These are phyloP conservation scores for Trypanosoma avium DNA, from an alignment of 208 protist species.

Conservation along the genomic window DNA sequence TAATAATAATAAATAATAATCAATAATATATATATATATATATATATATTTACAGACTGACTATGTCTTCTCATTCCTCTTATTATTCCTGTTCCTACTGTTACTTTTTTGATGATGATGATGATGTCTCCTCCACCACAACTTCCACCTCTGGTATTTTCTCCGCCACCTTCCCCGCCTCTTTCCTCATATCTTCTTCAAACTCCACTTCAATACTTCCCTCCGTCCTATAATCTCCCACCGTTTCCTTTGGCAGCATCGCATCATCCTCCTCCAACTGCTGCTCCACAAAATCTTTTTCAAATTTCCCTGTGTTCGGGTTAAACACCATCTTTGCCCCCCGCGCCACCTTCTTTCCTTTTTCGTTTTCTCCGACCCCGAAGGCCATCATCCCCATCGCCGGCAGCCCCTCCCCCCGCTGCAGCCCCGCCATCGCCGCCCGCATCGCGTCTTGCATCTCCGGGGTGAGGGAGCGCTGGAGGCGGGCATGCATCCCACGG, in stretches of 20 bases:
- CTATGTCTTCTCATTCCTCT: not conserved
- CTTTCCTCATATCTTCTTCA: slow-evolving; percentile 40
- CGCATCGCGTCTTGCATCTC: slow-evolving; percentile 87
- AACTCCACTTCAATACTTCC: slow-evolving; percentile 86
- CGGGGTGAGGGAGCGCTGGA: slow-evolving; percentile 67
- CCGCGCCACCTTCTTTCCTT: slow-evolving; percentile 86
- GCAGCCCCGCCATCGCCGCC: slow-evolving; percentile 67
- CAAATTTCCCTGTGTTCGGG: slow-evolving; percentile 72
- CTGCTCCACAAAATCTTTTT: slow-evolving; percentile 87
- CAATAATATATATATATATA: slow-evolving; percentile 10
- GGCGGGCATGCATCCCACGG: slow-evolving; percentile 64
- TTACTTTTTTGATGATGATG: not conserved
- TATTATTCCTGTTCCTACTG: not conserved
- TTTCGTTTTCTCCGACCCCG: slow-evolving; percentile 87
- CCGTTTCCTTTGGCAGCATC: slow-evolving; percentile 75
- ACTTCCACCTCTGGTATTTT: slow-evolving; percentile 46
- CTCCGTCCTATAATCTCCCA: slow-evolving; percentile 72
- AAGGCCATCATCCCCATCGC: slow-evolving; percentile 91
- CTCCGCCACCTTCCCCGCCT: slow-evolving; percentile 24
- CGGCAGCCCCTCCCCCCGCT: slow-evolving; percentile 59
- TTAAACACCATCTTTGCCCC: slow-evolving; percentile 78
- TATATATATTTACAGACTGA: slow-evolving; percentile 1
- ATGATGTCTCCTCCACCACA: slow-evolving; percentile 34
- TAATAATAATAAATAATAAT: slow-evolving; percentile 17
- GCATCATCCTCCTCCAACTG: slow-evolving; percentile 87